These are phyloP conservation scores for Haberlea rhodopensis DNA, from an alignment of 257 asterid genomes.

Conservation along the genomic window DNA sequence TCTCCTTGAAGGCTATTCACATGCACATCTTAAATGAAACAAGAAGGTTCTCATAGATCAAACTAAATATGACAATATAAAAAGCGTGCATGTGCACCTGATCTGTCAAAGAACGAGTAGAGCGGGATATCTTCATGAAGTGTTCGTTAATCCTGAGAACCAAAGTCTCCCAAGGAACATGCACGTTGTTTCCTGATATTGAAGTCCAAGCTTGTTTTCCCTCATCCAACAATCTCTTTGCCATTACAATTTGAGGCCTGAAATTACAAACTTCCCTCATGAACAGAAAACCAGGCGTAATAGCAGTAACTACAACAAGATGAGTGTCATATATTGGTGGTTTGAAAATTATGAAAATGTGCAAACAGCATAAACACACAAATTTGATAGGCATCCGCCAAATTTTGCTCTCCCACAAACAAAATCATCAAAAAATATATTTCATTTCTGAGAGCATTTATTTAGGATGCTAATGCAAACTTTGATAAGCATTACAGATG, in stretches of 20 bases:
- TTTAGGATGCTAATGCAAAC: background rate
- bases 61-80: background rate
- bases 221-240: conserved; percentile 73
- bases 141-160: conserved; percentile 46
- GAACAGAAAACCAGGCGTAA: conserved; percentile 12
- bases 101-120: conserved; percentile 55
- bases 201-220: conserved; percentile 71
- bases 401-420: background rate
- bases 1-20: background rate
- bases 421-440: conserved; percentile 1
- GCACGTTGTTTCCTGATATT: conserved; percentile 49
- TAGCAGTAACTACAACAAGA: background rate
- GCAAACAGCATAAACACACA: background rate
- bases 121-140: conserved; percentile 57
- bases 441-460: background rate
- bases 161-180: conserved; percentile 72
- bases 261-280: conserved; percentile 25
- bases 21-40: background rate
- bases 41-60: background rate
- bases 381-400: background rate
- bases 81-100: conserved; percentile 42
- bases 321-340: background rate
- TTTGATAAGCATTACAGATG: background rate
- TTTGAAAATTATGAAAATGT: background rate
- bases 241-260: conserved; percentile 74